Base-by-base conservation (phyloP, 768 basidiomycete genomes). In the Naganishia kalamii region DNA sequence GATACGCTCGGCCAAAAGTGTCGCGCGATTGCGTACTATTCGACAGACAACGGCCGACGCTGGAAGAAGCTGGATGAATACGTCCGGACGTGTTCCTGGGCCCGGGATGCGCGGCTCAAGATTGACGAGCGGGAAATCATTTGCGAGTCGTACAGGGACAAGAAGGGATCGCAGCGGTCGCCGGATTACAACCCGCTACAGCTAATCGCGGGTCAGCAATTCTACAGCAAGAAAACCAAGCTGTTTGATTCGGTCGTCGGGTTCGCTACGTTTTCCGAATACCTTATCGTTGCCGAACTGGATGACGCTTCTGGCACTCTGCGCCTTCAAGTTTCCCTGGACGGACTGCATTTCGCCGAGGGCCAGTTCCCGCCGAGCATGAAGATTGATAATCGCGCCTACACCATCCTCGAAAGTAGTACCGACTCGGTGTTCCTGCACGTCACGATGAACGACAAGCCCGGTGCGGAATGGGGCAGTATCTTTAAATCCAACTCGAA, bases 361-460 rank as follows among this genome's bases (percentile, higher is more conserved):
- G 94, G 92, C 0, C 81, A 84, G 70, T 99, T 98, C 84, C 96
- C 96, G 0, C 88, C 91, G 0, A 85, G 82, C 40, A 88, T 96
- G 88, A 84, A 86, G 60, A 90, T 92, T 0, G 87, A 90, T 59
- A 88, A 94, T 49, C 89, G 94, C 69, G 92, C 89, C 0, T 94
- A 94, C 77, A 98, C 92, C 3, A 84, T 98, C 49, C 83, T 98
- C 8, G 96, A 99, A 78, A 98, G 94, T 0, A 88, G 83, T 72
- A 99, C 96, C 0, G 86, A 88, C 60, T 85, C 94, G 0, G 85
- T 99, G 68, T 99, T 99, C 85, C 77, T 99, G 12, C 94, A 94
- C 72, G 88, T 94, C 82, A 98, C 96, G 0, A 94, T 89, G 81
- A 90, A 89, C 21, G 85, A 89, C 65, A 80, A 82, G 17, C 83